phyloP scores from a whole-genome alignment of 2,329 filamentous ascomycete genomes.

The Chaetomium strumarium region DNA sequence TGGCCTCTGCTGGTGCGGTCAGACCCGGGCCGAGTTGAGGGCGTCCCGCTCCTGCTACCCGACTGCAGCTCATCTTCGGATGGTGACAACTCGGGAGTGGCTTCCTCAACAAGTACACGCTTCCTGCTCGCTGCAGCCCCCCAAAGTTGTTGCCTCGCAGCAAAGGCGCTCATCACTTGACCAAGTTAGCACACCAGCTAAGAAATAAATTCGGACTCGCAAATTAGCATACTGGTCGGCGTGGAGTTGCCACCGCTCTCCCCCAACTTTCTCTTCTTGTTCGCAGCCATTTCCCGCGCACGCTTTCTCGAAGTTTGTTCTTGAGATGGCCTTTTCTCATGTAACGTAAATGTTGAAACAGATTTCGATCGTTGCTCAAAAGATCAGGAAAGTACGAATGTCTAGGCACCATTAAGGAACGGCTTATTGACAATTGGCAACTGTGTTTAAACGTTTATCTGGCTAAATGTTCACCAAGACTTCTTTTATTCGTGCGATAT shows the following conservation, averaged over 20 bases:
- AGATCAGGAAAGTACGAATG: too few relatives aligned
- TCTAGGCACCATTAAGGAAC: too few relatives aligned
- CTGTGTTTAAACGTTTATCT: too few relatives aligned
- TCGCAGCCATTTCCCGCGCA: constrained; percentile 24
- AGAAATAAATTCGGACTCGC: not conserved
- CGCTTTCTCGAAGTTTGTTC: not conserved
- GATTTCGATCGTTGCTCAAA: too few relatives aligned
- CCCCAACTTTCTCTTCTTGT: constrained; percentile 37
- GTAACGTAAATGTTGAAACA: not conserved
- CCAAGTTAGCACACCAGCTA: constrained; percentile 5
- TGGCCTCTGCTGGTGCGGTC: constrained; percentile 9
- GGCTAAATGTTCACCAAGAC: too few relatives aligned
- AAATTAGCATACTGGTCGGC: constrained; percentile 15
- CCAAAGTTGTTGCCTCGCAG: constrained; percentile 36
- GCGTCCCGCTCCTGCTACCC: not conserved
- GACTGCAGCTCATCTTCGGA: not conserved
- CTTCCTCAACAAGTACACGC: not conserved
- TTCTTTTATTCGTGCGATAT: too few relatives aligned
- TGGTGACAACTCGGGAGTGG: not conserved
- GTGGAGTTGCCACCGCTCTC: constrained; percentile 10
- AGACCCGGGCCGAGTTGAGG: not conserved
- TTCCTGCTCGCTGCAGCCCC: constrained; percentile 15
- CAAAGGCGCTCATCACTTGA: constrained; percentile 38
- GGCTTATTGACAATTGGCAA: too few relatives aligned
- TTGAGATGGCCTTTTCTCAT: too few relatives aligned